Evolutionary conservation across 805 yeast species (phyloP).

Genomic region (Teunomyces gatunensis): DNA sequence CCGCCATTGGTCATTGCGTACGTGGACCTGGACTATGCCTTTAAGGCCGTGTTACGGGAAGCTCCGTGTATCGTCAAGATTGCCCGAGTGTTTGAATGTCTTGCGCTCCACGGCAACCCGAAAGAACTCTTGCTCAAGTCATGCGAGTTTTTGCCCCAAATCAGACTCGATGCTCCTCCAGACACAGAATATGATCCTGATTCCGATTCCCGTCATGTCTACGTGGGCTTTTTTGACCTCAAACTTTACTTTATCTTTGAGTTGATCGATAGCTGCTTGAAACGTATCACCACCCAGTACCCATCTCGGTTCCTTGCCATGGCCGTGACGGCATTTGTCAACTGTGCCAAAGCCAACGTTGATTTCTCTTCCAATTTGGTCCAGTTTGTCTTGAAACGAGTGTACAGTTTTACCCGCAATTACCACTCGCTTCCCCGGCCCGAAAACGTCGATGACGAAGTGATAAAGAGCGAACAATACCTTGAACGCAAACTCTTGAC

Average conservation of each 20-base stretch:
- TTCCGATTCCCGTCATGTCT: slow-evolving; percentile 2
- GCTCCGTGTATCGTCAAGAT: slow-evolving; percentile 40
- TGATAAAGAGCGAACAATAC: slow-evolving; percentile 54
- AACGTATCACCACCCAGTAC: slow-evolving; percentile 61
- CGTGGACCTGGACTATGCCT: slow-evolving; percentile 38
- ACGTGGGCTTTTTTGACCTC: slow-evolving; percentile 42
- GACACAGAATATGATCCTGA: slow-evolving; percentile 6
- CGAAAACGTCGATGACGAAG: slow-evolving; percentile 37
- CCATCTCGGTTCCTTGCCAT: slow-evolving; percentile 81
- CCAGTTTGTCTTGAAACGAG: slow-evolving; percentile 51
- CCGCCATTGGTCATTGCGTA: slow-evolving; percentile 64
- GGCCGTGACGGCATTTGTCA: slow-evolving; percentile 58
- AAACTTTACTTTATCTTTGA: slow-evolving; percentile 68
- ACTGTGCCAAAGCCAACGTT: slow-evolving; percentile 41
- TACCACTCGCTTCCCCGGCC: slow-evolving; percentile 41
- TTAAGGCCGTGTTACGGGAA: slow-evolving; percentile 26
- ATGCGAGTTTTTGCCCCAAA: slow-evolving; percentile 56
- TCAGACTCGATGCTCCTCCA: slow-evolving; percentile 2
- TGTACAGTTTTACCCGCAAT: slow-evolving; percentile 60
- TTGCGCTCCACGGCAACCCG: slow-evolving; percentile 72
- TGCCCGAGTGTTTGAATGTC: slow-evolving; percentile 54
- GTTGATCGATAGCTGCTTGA: slow-evolving; percentile 55
- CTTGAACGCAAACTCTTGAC: slow-evolving; percentile 66
- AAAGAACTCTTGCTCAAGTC: slow-evolving; percentile 73
- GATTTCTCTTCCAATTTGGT: slow-evolving; percentile 2